phyloP scores from a whole-genome alignment of 2,329 filamentous ascomycete species.

The Cercospora brassicicola region DNA sequence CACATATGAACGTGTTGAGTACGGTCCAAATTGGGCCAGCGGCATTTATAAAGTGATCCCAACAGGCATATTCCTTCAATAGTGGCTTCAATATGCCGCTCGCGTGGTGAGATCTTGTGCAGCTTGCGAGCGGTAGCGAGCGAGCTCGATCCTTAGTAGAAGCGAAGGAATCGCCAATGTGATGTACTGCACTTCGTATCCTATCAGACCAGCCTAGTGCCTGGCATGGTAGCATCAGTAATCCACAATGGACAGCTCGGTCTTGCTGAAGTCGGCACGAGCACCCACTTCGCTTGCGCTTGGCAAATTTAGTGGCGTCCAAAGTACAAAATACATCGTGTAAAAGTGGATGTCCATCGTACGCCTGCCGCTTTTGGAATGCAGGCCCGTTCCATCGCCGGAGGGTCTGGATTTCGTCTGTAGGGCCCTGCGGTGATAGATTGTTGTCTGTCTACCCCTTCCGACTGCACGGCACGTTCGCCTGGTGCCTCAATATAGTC shows the following conservation, averaged over 20 bases:
- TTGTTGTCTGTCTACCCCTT: neutral
- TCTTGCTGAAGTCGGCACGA: neutral
- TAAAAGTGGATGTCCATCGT: neutral
- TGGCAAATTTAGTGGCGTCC: neutral
- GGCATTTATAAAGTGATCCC: neutral
- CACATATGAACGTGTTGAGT: neutral
- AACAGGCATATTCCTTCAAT: neutral
- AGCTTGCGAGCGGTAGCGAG: neutral
- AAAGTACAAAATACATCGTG: neutral
- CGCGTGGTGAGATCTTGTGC: neutral
- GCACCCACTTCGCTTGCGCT: neutral
- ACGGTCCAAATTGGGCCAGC: neutral
- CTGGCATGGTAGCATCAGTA: neutral
- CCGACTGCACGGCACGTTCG: no score
- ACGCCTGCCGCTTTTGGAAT: neutral
- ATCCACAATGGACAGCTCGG: neutral
- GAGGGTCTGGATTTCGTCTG: neutral
- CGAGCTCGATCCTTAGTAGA: neutral
- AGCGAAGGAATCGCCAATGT: neutral
- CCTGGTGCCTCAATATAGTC: no score
- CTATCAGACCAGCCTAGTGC: neutral
- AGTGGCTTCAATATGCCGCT: neutral
- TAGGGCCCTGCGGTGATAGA: neutral
- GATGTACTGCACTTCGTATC: neutral
- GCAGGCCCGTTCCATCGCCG: neutral